Base-by-base conservation (phyloP, 1,139 yeast genomes). In the Protomyces inouyei region DNA sequence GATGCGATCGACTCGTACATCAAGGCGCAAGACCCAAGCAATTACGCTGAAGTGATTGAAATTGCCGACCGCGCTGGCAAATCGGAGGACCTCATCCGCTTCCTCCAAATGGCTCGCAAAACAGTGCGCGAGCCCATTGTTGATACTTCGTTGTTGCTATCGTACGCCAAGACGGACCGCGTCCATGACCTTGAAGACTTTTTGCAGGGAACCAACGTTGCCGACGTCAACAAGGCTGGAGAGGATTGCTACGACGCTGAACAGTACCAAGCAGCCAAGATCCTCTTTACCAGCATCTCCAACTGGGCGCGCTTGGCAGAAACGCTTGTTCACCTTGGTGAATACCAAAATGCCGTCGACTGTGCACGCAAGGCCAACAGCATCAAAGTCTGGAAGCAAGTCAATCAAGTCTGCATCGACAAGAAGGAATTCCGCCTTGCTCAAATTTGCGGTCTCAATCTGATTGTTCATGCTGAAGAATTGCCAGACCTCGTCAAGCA, bases 281-380 rank as follows among this genome's bases (percentile, higher is more conserved):
- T 90, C 70, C 84, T 95, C 72, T 93, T 84, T 77, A 81, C 93
- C 23, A 87, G 86, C 69, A 87, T 93, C 68, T 90, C 97, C 61
- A 93, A 92, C 78, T 92, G 95, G 82, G 88, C 97, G 60, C 93
- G 91, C 77, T 83, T 93, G 72, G 98, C 98, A 10, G 88, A 97
- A 18, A 93, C 98, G 45, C 83, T 92, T 73, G 99, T 93, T 23
- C 90, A 87, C 79, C 80, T 93, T 74, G 85, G 85, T 67, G 98
- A 93, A 75, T 91, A 91, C 77, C 98, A 93, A 79, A 86, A 90
- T 65, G 98, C 99, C 60, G 98, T 93, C 69, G 98, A 93, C 74
- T 91, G 97, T 77, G 99, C 98, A 21, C 88, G 98, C 80, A 95
- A 93, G 79, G 98, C 98, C 3, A 88, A 96, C 55, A 92, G 92